Conservation (phyloP, 805 yeast species). For the Blastobotrys muscicola region DNA sequence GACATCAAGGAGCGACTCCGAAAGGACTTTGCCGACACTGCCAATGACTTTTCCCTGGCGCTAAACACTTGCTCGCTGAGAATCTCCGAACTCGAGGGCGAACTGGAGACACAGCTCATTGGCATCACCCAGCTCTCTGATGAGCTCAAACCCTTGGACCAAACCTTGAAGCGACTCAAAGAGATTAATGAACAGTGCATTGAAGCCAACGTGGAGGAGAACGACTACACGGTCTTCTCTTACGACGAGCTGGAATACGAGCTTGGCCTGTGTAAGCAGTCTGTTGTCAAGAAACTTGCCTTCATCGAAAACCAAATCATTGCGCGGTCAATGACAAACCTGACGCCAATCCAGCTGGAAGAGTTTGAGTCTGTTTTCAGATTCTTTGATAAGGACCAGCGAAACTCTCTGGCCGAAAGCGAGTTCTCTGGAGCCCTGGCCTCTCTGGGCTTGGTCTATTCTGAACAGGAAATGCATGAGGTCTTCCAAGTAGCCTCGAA, state of each 20-base stretch:
- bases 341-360: conserved; percentile 31
- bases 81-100: conserved; percentile 26
- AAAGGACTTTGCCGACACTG: conserved; percentile 25
- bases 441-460: conserved; percentile 32
- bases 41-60: conserved; percentile 24
- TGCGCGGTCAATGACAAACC: conserved; percentile 26
- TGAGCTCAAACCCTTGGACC: conserved; percentile 30
- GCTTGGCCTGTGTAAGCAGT: conserved; percentile 29
- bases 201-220: conserved; percentile 32
- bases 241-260: conserved; percentile 33
- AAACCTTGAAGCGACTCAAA: conserved; percentile 22
- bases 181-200: conserved; percentile 20
- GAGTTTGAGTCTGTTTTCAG: conserved; percentile 38
- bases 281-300: conserved; percentile 32
- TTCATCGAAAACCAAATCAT: conserved; percentile 36
- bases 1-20: conserved; percentile 27
- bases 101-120: conserved; percentile 31
- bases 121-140: conserved; percentile 28
- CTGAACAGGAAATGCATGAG: conserved; percentile 29
- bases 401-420: conserved; percentile 30
- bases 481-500: conserved; percentile 28
- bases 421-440: conserved; percentile 38
- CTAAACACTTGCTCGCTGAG: conserved; percentile 22
- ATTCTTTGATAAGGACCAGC: conserved; percentile 31
- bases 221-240: conserved; percentile 29